Evolutionary conservation across 2,329 filamentous ascomycete genomes (phyloP).

Genomic region (Alternaria consortialis): DNA sequence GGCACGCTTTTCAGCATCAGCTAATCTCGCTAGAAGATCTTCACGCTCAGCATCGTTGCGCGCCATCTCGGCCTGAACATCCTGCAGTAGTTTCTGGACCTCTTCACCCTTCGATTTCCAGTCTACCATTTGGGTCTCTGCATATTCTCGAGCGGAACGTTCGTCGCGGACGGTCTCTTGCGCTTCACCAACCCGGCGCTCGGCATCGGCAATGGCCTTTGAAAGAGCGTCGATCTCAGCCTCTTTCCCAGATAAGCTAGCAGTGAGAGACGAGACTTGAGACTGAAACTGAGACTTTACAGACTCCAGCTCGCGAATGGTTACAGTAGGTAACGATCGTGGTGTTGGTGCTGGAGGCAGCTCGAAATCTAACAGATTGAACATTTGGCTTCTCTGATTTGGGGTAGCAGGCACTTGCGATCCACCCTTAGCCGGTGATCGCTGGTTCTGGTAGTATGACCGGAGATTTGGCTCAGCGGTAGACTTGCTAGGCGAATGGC

Average conservation of each 20-base stretch:
- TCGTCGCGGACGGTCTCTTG: slow-evolving; percentile 86
- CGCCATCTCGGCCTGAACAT: slow-evolving; percentile 83
- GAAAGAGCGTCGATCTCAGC: slow-evolving; percentile 90
- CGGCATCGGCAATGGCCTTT: slow-evolving; percentile 85
- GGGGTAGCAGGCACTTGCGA: slow-evolving; percentile 42
- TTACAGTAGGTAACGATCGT: slow-evolving; percentile 87
- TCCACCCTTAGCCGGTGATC: slow-evolving; percentile 43
- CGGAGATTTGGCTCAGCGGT: slow-evolving; percentile 62
- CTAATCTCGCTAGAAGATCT: slow-evolving; percentile 75
- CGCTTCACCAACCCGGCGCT: slow-evolving; percentile 87
- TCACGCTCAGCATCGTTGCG: slow-evolving; percentile 82
- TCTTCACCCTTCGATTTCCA: slow-evolving; percentile 88
- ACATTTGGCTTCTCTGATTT: slow-evolving; percentile 41
- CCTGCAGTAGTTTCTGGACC: slow-evolving; percentile 81
- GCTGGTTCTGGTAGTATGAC: slow-evolving; percentile 45
- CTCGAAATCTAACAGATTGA: slow-evolving; percentile 77
- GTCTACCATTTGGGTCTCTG: slow-evolving; percentile 77
- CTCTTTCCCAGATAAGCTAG: slow-evolving; percentile 89
- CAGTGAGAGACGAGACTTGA: slow-evolving; percentile 93
- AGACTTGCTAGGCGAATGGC: slow-evolving; percentile 62
- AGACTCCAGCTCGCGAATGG: slow-evolving; percentile 89
- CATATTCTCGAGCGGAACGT: slow-evolving; percentile 71
- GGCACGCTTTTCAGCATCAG: slow-evolving; percentile 76
- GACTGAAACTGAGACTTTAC: slow-evolving; percentile 91
- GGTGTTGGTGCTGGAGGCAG: slow-evolving; percentile 94